Conservation (phyloP, 2,329 filamentous ascomycete genomes). For the Bipolaris victoriae region DNA sequence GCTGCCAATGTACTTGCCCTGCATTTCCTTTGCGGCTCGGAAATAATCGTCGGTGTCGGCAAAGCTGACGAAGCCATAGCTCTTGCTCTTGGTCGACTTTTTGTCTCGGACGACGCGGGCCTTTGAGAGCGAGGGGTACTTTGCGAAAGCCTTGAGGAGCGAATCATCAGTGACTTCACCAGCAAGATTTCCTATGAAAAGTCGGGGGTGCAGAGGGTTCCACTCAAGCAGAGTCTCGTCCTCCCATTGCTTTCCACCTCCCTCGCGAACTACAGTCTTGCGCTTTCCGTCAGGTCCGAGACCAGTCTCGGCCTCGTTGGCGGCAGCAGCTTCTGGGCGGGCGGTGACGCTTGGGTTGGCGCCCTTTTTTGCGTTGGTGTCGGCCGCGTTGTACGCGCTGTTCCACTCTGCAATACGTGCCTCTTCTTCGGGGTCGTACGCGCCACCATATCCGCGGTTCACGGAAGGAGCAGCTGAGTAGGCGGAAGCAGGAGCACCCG, state of each 20-base stretch:
- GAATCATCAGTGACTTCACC: conserved; percentile 98
- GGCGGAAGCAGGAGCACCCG: conserved; percentile 39
- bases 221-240: conserved; percentile 90
- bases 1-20: conserved; percentile 98
- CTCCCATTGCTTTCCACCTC: conserved; percentile 91
- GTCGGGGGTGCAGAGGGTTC: conserved; percentile 91
- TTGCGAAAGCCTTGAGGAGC: conserved; percentile 88
- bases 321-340: conserved; percentile 37
- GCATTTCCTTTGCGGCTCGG: conserved; percentile 95
- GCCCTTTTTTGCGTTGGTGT: conserved; percentile 52
- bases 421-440: conserved; percentile 78
- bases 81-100: conserved; percentile 93
- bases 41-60: conserved; percentile 96
- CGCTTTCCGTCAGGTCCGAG: conserved; percentile 65
- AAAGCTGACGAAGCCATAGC: conserved; percentile 96
- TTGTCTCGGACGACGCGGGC: conserved; percentile 94
- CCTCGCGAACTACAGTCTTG: conserved; percentile 86
- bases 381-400: conserved; percentile 78
- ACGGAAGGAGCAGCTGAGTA: conserved; percentile 29
- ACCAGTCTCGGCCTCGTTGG: conserved; percentile 55
- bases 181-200: conserved; percentile 96
- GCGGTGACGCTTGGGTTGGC: conserved; percentile 51
- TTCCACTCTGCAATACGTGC: conserved; percentile 96
- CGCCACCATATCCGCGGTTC: conserved; percentile 44
- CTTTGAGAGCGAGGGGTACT: conserved; percentile 87